Evolutionary conservation across 2,329 filamentous ascomycete species (phyloP).

Genomic region (Dothideomycetes sp.): DNA sequence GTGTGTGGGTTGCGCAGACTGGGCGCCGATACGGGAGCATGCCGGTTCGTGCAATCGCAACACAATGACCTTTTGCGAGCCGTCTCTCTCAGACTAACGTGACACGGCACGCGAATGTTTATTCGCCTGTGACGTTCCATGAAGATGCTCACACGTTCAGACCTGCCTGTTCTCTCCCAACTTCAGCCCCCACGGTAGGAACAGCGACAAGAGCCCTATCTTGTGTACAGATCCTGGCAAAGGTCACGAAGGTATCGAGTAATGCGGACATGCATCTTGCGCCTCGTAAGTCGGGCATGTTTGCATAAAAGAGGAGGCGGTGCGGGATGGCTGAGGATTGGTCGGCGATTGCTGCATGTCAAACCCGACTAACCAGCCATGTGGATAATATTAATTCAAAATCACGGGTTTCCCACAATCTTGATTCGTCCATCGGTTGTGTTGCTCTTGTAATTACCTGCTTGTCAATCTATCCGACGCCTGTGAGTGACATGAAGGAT

Average conservation of each 20-base stretch:
- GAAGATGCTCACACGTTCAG: slow-evolving; percentile 4
- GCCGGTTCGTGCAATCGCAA: slow-evolving; percentile 12
- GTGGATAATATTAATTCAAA: background rate
- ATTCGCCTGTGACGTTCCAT: slow-evolving; percentile 6
- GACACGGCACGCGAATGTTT: slow-evolving; percentile 7
- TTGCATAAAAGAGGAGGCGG: slow-evolving; percentile 11
- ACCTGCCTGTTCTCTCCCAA: no score
- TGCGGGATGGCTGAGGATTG: slow-evolving; percentile 8
- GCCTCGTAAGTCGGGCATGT: slow-evolving; percentile 13
- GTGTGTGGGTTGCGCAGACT: slow-evolving; percentile 1
- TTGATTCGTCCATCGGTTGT: background rate
- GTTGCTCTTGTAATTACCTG: background rate
- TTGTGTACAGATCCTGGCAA: background rate
- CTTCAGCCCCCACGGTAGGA: background rate
- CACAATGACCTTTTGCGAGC: slow-evolving; percentile 5
- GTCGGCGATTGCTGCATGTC: slow-evolving; percentile 5
- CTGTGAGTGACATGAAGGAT: no score
- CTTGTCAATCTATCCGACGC: no score
- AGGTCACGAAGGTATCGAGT: slow-evolving; percentile 3
- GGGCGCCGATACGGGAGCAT: slow-evolving; percentile 8
- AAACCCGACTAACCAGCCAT: slow-evolving; percentile 10
- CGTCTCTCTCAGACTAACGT: background rate
- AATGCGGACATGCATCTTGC: slow-evolving; percentile 10
- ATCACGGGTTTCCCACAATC: slow-evolving; percentile 2
- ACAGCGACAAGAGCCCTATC: slow-evolving; percentile 1